Base-by-base conservation (phyloP, 306 rosid species). In the Canavalia gladiata region DNA sequence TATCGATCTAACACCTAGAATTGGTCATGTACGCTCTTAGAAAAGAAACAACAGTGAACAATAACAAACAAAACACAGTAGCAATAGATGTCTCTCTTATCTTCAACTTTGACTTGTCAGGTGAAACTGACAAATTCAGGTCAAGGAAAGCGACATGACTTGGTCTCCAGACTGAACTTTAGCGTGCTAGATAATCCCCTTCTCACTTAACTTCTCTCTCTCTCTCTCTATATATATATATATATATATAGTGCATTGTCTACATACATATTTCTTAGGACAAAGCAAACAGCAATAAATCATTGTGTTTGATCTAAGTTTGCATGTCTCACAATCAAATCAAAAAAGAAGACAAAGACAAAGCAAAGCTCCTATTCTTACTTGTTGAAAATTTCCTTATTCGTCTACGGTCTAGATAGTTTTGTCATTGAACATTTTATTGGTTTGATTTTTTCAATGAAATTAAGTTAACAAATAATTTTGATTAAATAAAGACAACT, bases 91-190 rank as follows among this genome's bases (percentile, higher is more conserved):
- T 33, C 66, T 31, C 66, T 31, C 66, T 3, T 58, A 58, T 58
- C 35, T 58, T 31, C 0, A 2, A 58, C 9, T 59, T 59, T 8
- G 41, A 59, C 42, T 59, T 4, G 65, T 58, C n/a, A 31, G 39
- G 65, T 31, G 41, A n/a, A 31, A 31, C 18, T 59, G 66, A 31
- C 41, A 59, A 8, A 30, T 31, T 59, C 66, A 31, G 37, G 66
- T 59, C 8, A 31, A 31, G 66, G 66, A 59, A 59, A 59, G 66
- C 41, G 66, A 31, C 66, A 10, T 31, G 41, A 59, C 66, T 52
- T 12, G 29, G 57, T 47, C 52, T 52, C 25, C 25, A 13, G 29
- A 13, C 7, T 59, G 31, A 31, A 31, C 28, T 60, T 1, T 60
- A 33, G 42, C 43, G 43, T 60, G 28, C 68, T 60, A 60, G 7